Base-by-base conservation (phyloP, 2,329 filamentous ascomycete genomes). In the Blumeria hordei region DNA sequence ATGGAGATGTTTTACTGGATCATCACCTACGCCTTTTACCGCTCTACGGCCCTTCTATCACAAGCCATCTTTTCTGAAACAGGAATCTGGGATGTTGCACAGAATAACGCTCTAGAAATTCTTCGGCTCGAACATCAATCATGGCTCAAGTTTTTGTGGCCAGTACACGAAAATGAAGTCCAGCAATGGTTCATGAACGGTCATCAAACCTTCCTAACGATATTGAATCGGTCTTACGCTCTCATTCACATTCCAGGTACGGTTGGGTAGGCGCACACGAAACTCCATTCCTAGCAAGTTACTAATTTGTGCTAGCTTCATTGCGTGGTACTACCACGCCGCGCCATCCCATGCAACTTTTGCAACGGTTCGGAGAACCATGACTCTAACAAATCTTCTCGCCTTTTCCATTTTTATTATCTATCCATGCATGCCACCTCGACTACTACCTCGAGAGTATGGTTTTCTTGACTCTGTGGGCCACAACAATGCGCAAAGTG, bases 1-100 rank as follows among this genome's bases (percentile, higher is more conserved):
- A 73, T 80, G 55, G 77, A 81, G 63, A 80, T 81, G 75, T 78
- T 81, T 62, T 81, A 81, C 65, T 81, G 78, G 78, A 69, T 75
- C 52, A 71, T 81, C 58, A 80, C 64, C 1, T 64, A 66, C 47
- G 60, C 63, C 0, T 63, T 63, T 34, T 67, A 66, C 45, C 59
- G 61, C 36, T 62, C 58, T 45, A 62, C 64, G 8, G 59, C 57
- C 7, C 47, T 65, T 16, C 57, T 60, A 14, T 63, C 63, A 11
- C 60, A 64, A 50, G 59, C 61, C 21, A 60, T 66, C 8, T 66
- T 70, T 54, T 67, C 66, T 32, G 62, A 67, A 14, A 67, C 64
- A 0, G 65, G 66, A 5, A 72, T 78, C 34, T 77, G 75, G 71
- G 68, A 76, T 55, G 70, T 74, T 18, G 74, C 76, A 1, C 71